Base-by-base conservation (phyloP, 495 filamentous ascomycete genomes). In the Pseudotulostoma volvatum region DNA sequence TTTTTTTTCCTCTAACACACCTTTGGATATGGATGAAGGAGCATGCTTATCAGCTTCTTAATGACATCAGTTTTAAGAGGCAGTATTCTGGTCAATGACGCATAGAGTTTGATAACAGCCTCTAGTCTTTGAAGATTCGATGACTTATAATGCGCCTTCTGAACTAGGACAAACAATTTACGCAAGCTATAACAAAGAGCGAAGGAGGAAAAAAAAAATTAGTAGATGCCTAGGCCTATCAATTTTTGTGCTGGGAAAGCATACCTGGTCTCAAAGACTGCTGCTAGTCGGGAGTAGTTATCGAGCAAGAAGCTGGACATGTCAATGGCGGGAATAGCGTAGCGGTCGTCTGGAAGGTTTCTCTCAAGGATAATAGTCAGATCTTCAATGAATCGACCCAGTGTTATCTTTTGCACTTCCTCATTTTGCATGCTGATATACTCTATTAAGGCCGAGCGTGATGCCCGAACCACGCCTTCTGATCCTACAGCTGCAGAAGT, bases 401-500 rank as follows among this genome's bases (percentile, higher is more conserved):
- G 40, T 31, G 34, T 34, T 40, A 47, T 49, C 20, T 53, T 47
- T 15, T 65, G 55, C 3, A 37, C 37, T 9, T 59, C 52, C 41
- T 63, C 63, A 34, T 67, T 60, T 9, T 40, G 38, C 2, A 31
- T 18, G 15, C 56, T 53, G 35, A 68, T 45, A 34, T 48, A 56
- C 5, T 67, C 52, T 18, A 71, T 64, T 14, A 97, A 58, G 2
- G 84, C 85, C 1, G 70, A 66, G 18, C 88, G 71, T 7, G 79
- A 76, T 5, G 74, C 72, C 32, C 79, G 74, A 11, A 95, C 67
- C 4, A 95, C 63, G 4, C 81, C 74, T 48, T 95, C 84, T 16
- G 86, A 77, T 9, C 84, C 85, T 9, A 79, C 77, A 46, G 84
- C 83, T 18, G 85, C 81, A 14, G 85, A 88, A 1, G 76, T 85